phyloP scores from a whole-genome alignment of 2,329 filamentous ascomycete genomes.

The Dothistroma septosporum region DNA sequence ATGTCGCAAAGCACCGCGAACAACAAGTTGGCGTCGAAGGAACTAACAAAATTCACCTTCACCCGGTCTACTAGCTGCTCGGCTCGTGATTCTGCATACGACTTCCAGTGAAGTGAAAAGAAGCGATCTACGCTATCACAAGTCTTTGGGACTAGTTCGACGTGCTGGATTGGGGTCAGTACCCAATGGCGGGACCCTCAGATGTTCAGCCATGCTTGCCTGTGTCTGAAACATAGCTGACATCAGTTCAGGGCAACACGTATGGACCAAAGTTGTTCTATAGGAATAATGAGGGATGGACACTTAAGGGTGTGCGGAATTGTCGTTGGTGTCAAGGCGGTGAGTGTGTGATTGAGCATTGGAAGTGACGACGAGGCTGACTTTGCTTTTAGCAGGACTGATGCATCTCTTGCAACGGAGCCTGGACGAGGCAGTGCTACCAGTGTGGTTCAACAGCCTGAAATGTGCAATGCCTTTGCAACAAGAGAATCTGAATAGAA shows the following conservation, averaged over 20 bases:
- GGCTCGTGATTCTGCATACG: not conserved
- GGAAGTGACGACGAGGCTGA: not conserved
- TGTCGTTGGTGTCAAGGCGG: slow-evolving; percentile 13
- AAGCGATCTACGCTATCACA: slow-evolving; percentile 3
- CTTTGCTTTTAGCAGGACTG: not conserved
- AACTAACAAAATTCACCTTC: not conserved
- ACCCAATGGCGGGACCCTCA: not conserved
- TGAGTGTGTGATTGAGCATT: not conserved
- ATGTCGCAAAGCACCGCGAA: too few relatives aligned
- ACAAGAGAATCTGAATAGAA: too few relatives aligned
- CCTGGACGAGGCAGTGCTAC: not conserved
- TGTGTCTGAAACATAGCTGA: too few relatives aligned
- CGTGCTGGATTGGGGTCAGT: slow-evolving; percentile 7
- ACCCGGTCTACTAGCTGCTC: not conserved
- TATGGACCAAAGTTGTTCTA: slow-evolving; percentile 12
- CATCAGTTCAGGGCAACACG: not conserved
- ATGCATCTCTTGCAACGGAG: not conserved
- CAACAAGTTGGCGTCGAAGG: not conserved
- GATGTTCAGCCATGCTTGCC: too few relatives aligned
- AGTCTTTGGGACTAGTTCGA: slow-evolving; percentile 8
- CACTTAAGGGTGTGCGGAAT: slow-evolving; percentile 12
- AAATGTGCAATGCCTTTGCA: too few relatives aligned
- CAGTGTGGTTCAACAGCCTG: not conserved
- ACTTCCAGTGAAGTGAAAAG: slow-evolving; percentile 2
- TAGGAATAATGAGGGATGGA: slow-evolving; percentile 1